Conservation (phyloP, 148 eudicot genomes). For the Persicaria tinctoria region DNA sequence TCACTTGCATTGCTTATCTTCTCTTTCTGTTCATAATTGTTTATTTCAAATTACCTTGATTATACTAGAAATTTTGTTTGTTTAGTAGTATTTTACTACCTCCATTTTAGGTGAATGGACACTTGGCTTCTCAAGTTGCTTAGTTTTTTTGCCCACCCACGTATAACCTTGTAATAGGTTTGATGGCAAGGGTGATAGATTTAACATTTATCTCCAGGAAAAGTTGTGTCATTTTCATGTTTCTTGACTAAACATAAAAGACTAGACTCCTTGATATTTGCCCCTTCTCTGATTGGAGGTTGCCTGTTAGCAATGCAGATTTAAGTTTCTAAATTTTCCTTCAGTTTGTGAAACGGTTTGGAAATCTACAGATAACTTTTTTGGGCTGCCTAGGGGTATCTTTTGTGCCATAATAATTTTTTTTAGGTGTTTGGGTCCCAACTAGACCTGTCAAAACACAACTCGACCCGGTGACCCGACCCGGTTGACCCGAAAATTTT, state of each 20-base stretch:
- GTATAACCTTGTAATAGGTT: neutral
- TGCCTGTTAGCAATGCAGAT: neutral
- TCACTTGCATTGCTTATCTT: neutral
- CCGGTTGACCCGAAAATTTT: too few relatives aligned
- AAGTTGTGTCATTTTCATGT: neutral
- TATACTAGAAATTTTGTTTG: neutral
- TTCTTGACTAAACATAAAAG: neutral
- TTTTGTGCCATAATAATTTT: neutral
- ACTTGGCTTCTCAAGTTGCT: neutral
- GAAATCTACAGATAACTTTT: neutral
- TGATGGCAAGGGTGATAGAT: neutral
- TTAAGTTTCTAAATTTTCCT: neutral
- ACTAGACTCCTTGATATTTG: neutral
- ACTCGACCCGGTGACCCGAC: too few relatives aligned
- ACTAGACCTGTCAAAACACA: too few relatives aligned
- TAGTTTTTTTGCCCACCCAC: neutral
- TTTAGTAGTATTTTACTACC: neutral
- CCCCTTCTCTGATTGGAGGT: neutral
- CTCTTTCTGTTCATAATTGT: neutral
- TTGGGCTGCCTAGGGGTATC: neutral
- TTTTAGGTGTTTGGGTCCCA: neutral
- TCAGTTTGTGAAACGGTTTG: neutral
- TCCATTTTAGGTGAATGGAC: neutral
- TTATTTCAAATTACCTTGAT: neutral
- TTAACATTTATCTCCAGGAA: neutral